phyloP scores from a whole-genome alignment of 495 filamentous ascomycete species.

The Trichocladium antarcticum region DNA sequence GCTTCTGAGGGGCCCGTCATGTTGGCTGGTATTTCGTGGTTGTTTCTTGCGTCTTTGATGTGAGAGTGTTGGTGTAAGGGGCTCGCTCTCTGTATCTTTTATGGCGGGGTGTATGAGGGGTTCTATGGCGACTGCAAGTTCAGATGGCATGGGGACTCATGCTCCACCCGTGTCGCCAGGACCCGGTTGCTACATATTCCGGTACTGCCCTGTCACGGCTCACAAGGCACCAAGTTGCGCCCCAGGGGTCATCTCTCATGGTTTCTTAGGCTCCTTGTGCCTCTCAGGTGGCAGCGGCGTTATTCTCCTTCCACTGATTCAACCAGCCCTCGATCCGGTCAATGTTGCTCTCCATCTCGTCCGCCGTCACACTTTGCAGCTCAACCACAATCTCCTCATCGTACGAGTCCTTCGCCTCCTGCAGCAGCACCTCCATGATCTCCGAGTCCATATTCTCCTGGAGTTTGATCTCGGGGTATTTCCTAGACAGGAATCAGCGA shows the following conservation, averaged over 20 bases:
- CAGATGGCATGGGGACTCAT: too few species aligned
- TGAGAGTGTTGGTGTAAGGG: background rate
- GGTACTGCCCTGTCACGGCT: too few species aligned
- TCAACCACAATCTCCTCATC: constrained; percentile 85
- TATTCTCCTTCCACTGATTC: constrained; percentile 65
- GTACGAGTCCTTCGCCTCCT: constrained; percentile 82
- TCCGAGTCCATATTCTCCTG: constrained; percentile 95
- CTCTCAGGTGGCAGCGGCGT: constrained; percentile 11
- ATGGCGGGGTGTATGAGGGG: background rate
- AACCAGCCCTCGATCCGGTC: constrained; percentile 76
- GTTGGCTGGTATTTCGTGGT: background rate
- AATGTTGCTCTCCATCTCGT: constrained; percentile 80
- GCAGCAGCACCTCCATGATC: constrained; percentile 88
- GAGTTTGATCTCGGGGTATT: constrained; percentile 74
- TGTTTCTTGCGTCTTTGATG: constrained; percentile 2
- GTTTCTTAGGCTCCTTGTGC: too few species aligned
- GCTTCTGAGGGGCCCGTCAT: constrained; percentile 12
- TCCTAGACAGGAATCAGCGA: too few species aligned
- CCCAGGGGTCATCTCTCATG: too few species aligned
- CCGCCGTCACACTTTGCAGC: constrained; percentile 65
- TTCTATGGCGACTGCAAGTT: background rate
- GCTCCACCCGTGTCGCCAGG: too few species aligned
- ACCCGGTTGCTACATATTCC: constrained; percentile 11
- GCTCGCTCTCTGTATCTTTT: background rate
- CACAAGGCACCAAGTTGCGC: too few species aligned